Conservation (phyloP, 139 green algal species). For the Pleodorina starrii region DNA sequence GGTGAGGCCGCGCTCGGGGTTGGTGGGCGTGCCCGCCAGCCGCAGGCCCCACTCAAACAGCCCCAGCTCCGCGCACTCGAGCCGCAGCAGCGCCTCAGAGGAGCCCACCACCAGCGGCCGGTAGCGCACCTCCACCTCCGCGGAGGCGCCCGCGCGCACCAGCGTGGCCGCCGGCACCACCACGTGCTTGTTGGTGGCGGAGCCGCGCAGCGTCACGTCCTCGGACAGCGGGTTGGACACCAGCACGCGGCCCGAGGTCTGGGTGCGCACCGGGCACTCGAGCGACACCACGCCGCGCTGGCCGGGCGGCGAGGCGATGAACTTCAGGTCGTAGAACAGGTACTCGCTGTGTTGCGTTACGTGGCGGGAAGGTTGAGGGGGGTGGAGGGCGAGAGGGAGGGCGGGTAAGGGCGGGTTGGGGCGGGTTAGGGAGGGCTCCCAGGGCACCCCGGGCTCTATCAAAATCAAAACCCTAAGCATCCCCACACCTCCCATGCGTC, state of each 20-base stretch:
- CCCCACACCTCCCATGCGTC: too few relatives aligned
- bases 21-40: constrained; percentile 71
- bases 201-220: constrained; percentile 61
- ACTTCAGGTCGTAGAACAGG: constrained; percentile 79
- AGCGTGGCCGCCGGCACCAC: constrained; percentile 53
- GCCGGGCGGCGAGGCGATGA: constrained; percentile 62
- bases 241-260: constrained; percentile 53
- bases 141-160: constrained; percentile 53
- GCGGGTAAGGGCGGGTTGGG: background rate
- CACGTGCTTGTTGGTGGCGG: constrained; percentile 65
- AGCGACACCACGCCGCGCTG: constrained; percentile 66
- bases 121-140: constrained; percentile 71
- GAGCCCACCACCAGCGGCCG: constrained; percentile 77
- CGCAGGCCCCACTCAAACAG: constrained; percentile 76
- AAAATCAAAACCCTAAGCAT: too few relatives aligned
- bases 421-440: too few relatives aligned
- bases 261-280: constrained; percentile 78
- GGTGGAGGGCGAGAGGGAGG: background rate
- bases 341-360: constrained; percentile 81
- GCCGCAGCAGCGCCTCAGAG: constrained; percentile 62
- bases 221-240: constrained; percentile 80
- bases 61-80: constrained; percentile 80
- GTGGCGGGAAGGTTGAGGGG: too few relatives aligned
- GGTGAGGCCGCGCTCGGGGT: constrained; percentile 69
- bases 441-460: too few relatives aligned